phyloP scores from a whole-genome alignment of 192 early-diverging fungal genomes.

The Umbelopsis vinacea region DNA sequence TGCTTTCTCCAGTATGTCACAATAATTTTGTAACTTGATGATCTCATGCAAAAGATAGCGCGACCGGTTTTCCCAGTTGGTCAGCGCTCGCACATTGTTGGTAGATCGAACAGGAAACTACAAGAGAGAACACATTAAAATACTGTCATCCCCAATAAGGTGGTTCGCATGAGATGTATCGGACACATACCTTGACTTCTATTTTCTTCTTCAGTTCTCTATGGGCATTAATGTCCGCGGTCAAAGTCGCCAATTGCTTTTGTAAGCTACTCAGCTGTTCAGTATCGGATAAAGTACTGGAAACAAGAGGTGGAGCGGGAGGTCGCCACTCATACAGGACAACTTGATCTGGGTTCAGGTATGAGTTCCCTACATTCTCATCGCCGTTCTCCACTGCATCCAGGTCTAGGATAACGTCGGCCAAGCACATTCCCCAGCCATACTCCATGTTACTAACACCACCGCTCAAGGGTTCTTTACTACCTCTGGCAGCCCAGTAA shows the following conservation, averaged over 20 bases:
- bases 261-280: conserved; percentile 68
- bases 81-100: conserved; percentile 67
- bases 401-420: conserved; percentile 31
- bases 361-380: conserved; percentile 30
- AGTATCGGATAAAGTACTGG: conserved; percentile 42
- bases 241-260: conserved; percentile 64
- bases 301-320: conserved; percentile 52
- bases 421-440: conserved; percentile 77
- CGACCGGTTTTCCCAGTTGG: conserved; percentile 82
- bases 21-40: conserved; percentile 83
- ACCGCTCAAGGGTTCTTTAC: conserved; percentile 88
- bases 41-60: conserved; percentile 80
- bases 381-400: conserved; percentile 33
- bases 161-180: neutral
- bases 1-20: conserved; percentile 67
- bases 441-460: conserved; percentile 92
- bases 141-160: neutral
- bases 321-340: conserved; percentile 53
- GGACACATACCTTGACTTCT: conserved; percentile 40
- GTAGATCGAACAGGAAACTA: conserved; percentile 64
- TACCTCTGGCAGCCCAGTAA: conserved; percentile 91
- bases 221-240: conserved; percentile 71
- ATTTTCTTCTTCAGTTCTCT: conserved; percentile 60
- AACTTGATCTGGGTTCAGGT: conserved; percentile 39
- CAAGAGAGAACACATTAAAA: neutral